Percentiles rank a stretch among this genome's conserved stretches.
phyloP scores from a whole-genome alignment of 495 filamentous ascomycete genomes.

The Aspergillus diversus region DNA sequence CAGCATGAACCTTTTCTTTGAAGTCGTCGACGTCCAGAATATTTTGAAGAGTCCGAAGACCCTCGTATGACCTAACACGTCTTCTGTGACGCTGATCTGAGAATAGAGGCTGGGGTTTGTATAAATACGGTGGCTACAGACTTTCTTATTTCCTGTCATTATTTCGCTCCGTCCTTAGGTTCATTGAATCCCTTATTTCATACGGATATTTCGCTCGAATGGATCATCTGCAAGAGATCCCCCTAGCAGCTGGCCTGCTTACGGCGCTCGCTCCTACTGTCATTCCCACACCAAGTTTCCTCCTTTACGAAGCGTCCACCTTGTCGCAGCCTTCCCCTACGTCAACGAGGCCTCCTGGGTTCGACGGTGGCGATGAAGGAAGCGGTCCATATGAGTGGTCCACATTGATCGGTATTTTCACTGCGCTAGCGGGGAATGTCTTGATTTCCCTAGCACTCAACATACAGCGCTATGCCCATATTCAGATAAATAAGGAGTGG shows the following conservation, averaged over 20 bases:
- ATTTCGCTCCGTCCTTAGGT: background rate
- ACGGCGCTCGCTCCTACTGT: constrained; percentile 33
- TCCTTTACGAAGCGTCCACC: constrained; percentile 22
- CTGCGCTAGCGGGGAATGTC: constrained; percentile 88
- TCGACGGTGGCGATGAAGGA: constrained; percentile 41
- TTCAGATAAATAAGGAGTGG: constrained; percentile 68
- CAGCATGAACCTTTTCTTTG: constrained; percentile 16
- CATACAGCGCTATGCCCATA: constrained; percentile 93
- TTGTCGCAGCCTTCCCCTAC: constrained; percentile 23
- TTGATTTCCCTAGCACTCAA: constrained; percentile 95
- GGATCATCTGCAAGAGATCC: constrained; percentile 24
- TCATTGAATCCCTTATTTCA: background rate
- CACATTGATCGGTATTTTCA: constrained; percentile 89
- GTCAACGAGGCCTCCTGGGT: constrained; percentile 22
- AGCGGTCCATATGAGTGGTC: constrained; percentile 75
- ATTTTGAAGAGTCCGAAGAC: constrained; percentile 8
- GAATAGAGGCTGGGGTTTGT: background rate
- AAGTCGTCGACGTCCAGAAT: constrained; percentile 7
- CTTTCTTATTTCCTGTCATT: constrained; percentile 1
- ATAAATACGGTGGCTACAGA: background rate
- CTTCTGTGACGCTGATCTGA: background rate
- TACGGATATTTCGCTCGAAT: constrained; percentile 16
- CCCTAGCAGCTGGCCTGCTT: constrained; percentile 35
- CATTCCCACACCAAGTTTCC: constrained; percentile 29
- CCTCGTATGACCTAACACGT: background rate